A percentile compares a stretch with the other conserved stretches of the same genome.
phyloP scores from a whole-genome alignment of 345 rosid genomes.

The Sisymbrium irio region DNA sequence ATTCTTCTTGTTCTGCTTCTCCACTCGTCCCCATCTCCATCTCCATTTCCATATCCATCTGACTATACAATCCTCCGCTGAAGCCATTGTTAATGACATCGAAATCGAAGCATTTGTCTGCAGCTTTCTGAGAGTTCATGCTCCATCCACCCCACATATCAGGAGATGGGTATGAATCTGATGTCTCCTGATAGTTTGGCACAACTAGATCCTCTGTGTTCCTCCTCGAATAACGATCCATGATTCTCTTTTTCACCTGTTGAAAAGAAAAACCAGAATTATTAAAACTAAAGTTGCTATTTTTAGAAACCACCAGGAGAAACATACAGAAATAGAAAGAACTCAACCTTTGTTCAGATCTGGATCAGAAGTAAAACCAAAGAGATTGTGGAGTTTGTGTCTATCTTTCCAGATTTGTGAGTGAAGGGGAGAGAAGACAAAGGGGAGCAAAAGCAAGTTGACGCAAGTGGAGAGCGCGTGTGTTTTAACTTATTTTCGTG shows the following conservation, averaged over 20 bases:
- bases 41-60: slow-evolving; percentile 17
- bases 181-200: slow-evolving; percentile 35
- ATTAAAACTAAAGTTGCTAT: background rate
- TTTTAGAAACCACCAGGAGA: background rate
- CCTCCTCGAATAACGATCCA: slow-evolving; percentile 34
- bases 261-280: too few species aligned
- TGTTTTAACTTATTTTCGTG: slow-evolving; percentile 23
- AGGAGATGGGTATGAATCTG: slow-evolving; percentile 33
- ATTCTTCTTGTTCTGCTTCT: slow-evolving; percentile 13
- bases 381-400: background rate
- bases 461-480: slow-evolving; percentile 12
- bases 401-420: background rate
- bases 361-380: background rate
- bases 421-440: background rate
- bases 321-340: background rate
- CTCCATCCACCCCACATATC: slow-evolving; percentile 32
- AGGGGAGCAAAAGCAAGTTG: slow-evolving; percentile 12
- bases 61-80: slow-evolving; percentile 36
- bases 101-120: slow-evolving; percentile 29
- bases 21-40: slow-evolving; percentile 11
- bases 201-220: slow-evolving; percentile 31
- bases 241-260: slow-evolving; percentile 9
- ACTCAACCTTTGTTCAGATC: slow-evolving; percentile 23
- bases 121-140: slow-evolving; percentile 28
- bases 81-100: slow-evolving; percentile 38